phyloP scores from a whole-genome alignment of 257 asterid species.

The Fraxinus anomala region DNA sequence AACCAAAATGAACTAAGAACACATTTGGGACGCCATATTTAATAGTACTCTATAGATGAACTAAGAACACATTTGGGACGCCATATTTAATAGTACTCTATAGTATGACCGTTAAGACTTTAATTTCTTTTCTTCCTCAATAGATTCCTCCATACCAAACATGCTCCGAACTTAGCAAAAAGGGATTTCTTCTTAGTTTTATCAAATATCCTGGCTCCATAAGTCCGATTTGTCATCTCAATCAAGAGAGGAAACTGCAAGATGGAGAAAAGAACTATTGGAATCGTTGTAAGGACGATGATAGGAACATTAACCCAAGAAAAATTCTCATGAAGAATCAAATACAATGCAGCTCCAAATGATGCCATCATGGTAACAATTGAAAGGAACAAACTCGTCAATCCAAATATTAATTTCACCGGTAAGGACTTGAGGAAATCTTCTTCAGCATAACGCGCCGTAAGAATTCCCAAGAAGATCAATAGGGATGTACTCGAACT shows the following conservation, averaged over 20 bases:
- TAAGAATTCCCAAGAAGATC: slow-evolving; percentile 40
- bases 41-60: too few species aligned
- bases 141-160: background rate
- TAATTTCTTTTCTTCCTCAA: too few species aligned
- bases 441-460: slow-evolving; percentile 30
- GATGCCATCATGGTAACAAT: slow-evolving; percentile 35
- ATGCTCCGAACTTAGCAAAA: background rate
- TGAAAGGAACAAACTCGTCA: slow-evolving; percentile 28
- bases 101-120: too few species aligned
- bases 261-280: slow-evolving; percentile 17
- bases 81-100: too few species aligned
- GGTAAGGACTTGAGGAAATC: slow-evolving; percentile 29
- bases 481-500: slow-evolving; percentile 26
- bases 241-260: slow-evolving; percentile 30
- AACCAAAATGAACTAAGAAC: too few species aligned
- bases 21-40: too few species aligned
- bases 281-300: slow-evolving; percentile 23
- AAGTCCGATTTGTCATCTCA: slow-evolving; percentile 31
- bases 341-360: slow-evolving; percentile 30
- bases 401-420: slow-evolving; percentile 25
- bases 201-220: slow-evolving; percentile 24
- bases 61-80: too few species aligned
- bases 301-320: slow-evolving; percentile 30
- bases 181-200: slow-evolving; percentile 11
- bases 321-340: slow-evolving; percentile 24